phyloP scores from a whole-genome alignment of 805 yeast species.

The Ogataea saltuana region DNA sequence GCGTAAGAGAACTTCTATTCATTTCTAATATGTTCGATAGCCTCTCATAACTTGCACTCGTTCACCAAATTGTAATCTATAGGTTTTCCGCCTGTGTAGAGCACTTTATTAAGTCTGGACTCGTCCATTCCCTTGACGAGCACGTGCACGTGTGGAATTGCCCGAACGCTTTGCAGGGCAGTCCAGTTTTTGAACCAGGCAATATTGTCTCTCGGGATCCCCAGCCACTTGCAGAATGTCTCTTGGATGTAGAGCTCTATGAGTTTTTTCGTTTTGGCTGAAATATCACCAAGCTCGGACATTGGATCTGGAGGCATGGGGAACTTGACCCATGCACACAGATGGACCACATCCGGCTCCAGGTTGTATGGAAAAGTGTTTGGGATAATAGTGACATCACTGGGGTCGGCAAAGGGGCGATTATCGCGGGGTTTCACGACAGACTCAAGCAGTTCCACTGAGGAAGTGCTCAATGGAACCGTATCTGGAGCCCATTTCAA shows the following conservation, averaged over 20 bases:
- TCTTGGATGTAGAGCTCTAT: constrained; percentile 48
- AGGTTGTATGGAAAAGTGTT: constrained; percentile 73
- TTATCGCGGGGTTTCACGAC: constrained; percentile 35
- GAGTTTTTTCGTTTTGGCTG: constrained; percentile 39
- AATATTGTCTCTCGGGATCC: constrained; percentile 40
- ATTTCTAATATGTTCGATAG: background rate
- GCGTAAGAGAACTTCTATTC: constrained; percentile 2
- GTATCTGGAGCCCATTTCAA: constrained; percentile 49
- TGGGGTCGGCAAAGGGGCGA: constrained; percentile 41
- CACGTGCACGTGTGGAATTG: constrained; percentile 72
- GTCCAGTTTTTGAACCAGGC: constrained; percentile 77
- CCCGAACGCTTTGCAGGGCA: constrained; percentile 63
- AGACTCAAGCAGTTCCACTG: constrained; percentile 16
- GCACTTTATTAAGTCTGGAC: constrained; percentile 24
- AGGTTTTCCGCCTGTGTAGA: constrained; percentile 27
- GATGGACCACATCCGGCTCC: constrained; percentile 50
- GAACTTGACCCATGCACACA: constrained; percentile 68
- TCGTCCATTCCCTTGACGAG: constrained; percentile 48
- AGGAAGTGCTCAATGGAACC: constrained; percentile 20
- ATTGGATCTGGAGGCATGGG: constrained; percentile 52
- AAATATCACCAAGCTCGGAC: constrained; percentile 53
- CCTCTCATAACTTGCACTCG: constrained; percentile 10
- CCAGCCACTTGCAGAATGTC: constrained; percentile 50
- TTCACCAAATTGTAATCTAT: constrained; percentile 11
- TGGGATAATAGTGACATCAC: constrained; percentile 46